Evolutionary conservation across 2,329 filamentous ascomycete species (phyloP), one percentile per base, ranked within the genome.

Genomic region (Fusarium heterosporum): DNA sequence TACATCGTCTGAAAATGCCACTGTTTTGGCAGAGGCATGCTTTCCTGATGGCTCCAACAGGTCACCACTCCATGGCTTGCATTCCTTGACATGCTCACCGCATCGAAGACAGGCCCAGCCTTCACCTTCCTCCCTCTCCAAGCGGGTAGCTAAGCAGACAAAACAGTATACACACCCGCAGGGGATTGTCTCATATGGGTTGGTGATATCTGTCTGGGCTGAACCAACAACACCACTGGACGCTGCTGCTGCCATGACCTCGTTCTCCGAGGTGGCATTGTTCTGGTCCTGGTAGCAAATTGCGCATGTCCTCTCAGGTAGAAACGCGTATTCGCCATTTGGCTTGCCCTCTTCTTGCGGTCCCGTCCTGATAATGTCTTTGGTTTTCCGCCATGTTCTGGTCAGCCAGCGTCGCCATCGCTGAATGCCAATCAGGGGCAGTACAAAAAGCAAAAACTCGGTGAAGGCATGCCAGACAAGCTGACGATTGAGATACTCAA

Each of bases 391-490:
- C 93, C 93, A 97, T n/a, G 90, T 89, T 64, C 93, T 87, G 19
- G 87, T 85, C n/a, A 97, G 82, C 90, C 95, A 97, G 69, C 94
- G 87, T 58, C 93, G 88, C 96, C 96, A 99, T 68, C 93, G 88
- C 73, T 92, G 90, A 70, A 99, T 95, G 50, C 96, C 96, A 40
- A 99, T 92, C n/a, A 99, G 85, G 0, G 96, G 96, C n/a, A 99
- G 84, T 17, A 98, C 87, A 77, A 98, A 99, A 30, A 99, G 86
- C n/a, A 99, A 83, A 73, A 99, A 99, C 77, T 99, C 96, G 26
- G 96, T 99, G 74, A 99, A 97, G n/a, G 96, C 96, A 79, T 99
- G 96, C 96, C 96, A 99, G 36, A 99, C 96, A 12, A 99, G 88
- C 80, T 99, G 96, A 46, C 96, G 90, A 77, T 99, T 99, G 48